Percentiles rank a stretch among this genome's conserved stretches.
phyloP scores from a whole-genome alignment of 305 asterid genomes.

The Euphrasia arctica region DNA sequence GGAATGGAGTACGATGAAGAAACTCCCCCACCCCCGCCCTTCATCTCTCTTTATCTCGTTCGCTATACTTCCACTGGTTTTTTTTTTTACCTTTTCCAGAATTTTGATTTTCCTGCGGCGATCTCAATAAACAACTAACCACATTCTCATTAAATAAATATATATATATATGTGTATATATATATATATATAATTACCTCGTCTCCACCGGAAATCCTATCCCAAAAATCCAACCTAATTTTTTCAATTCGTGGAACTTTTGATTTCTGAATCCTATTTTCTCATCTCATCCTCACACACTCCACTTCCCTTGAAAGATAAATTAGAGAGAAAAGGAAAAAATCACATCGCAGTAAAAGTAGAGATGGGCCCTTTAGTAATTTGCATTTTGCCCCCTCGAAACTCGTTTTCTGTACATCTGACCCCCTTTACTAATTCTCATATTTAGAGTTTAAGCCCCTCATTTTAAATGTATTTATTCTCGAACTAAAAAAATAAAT shows the following conservation, averaged over 20 bases:
- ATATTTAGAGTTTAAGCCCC: no score
- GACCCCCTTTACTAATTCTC: no score
- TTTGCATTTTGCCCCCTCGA: no score
- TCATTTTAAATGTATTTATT: no score
- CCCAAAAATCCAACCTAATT: slow-evolving; percentile 19
- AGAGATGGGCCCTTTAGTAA: no score
- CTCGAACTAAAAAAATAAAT: no score
- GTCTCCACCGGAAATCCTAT: slow-evolving; percentile 29
- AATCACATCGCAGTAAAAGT: no score
- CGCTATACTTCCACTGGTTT: slow-evolving; percentile 22
- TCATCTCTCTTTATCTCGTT: slow-evolving; percentile 38
- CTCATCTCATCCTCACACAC: neutral
- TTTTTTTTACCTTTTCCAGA: slow-evolving; percentile 12
- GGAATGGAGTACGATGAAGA: slow-evolving; percentile 50
- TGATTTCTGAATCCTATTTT: slow-evolving; percentile 1
- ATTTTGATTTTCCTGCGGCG: slow-evolving; percentile 21
- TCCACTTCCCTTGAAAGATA: slow-evolving; percentile 8
- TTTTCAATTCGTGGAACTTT: slow-evolving; percentile 21
- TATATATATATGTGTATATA: no score
- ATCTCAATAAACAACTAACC: slow-evolving; percentile 29
- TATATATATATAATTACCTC: slow-evolving; percentile 20
- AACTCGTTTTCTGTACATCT: no score
- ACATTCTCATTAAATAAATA: slow-evolving; percentile 13
- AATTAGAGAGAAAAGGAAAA: neutral
- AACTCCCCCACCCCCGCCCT: slow-evolving; percentile 46